These are phyloP conservation scores for Corymbia calophylla DNA, from an alignment of 441 rosid genomes.

Conservation along the genomic window DNA sequence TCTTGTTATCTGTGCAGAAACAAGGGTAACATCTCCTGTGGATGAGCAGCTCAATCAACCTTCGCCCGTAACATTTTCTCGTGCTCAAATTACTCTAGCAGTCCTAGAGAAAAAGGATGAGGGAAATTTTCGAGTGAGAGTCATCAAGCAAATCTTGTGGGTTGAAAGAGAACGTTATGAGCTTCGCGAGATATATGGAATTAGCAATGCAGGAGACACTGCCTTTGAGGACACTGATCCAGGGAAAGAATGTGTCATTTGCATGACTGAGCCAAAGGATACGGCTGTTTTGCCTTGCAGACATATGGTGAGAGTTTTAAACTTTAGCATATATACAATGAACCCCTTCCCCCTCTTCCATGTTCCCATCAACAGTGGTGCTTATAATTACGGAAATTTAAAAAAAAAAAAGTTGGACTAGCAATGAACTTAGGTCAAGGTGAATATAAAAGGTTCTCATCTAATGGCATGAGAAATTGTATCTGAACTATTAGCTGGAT, in stretches of 20 bases:
- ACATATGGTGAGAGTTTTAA: slow-evolving; percentile 5
- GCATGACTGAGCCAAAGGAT: slow-evolving; percentile 13
- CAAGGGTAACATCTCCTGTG: not conserved
- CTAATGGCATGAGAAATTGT: not conserved
- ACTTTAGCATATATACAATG: not conserved
- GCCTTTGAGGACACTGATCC: slow-evolving; percentile 10
- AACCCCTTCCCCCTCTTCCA: not conserved
- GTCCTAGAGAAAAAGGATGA: not conserved
- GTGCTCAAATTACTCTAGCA: slow-evolving; percentile 4
- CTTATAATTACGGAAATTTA: not conserved
- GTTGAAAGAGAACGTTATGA: slow-evolving; percentile 5
- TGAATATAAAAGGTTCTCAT: not conserved
- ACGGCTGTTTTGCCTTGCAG: slow-evolving; percentile 10
- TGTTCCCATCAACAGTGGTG: not conserved
- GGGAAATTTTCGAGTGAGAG: slow-evolving; percentile 4
- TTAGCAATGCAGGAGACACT: not conserved
- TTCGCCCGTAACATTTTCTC: not conserved
- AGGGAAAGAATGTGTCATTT: slow-evolving; percentile 6
- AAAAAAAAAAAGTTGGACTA: not conserved
- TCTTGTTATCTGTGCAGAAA: slow-evolving; percentile 6
- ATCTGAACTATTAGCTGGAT: not conserved
- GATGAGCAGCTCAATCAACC: not conserved
- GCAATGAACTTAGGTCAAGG: not conserved
- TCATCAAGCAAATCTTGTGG: slow-evolving; percentile 10
- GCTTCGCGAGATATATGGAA: slow-evolving; percentile 8